phyloP scores from a whole-genome alignment of 768 basidiomycete species.

The Panellus pusillus region DNA sequence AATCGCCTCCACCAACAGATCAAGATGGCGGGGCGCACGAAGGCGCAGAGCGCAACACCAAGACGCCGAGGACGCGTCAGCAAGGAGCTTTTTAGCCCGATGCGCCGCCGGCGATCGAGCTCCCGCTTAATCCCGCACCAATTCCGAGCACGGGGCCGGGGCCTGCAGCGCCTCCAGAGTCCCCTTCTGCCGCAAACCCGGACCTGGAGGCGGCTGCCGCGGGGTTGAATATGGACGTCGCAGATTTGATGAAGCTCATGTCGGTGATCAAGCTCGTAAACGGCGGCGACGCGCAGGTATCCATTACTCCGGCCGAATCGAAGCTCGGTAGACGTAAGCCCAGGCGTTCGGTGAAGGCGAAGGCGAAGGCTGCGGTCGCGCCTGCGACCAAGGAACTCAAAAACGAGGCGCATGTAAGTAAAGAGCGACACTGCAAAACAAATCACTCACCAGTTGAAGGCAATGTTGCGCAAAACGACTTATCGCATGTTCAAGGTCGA shows the following conservation, averaged over 20 bases:
- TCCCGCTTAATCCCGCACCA: slow-evolving; percentile 1
- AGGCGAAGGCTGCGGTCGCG: not conserved
- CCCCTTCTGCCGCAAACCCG: too few species aligned
- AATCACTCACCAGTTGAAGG: not conserved
- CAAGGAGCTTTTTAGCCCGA: not conserved
- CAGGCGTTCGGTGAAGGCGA: not conserved
- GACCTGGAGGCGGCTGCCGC: not conserved
- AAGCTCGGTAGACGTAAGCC: not conserved
- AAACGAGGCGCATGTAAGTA: not conserved
- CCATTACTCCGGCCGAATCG: not conserved
- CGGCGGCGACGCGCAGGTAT: not conserved
- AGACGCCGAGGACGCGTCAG: not conserved
- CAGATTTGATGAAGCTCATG: not conserved
- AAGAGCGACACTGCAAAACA: not conserved
- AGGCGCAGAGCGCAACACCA: not conserved
- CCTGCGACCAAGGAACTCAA: not conserved
- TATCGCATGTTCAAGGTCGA: not conserved
- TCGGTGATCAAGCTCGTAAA: not conserved
- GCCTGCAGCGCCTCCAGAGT: too few species aligned
- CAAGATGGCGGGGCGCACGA: not conserved
- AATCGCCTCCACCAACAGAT: not conserved
- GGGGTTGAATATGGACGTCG: not conserved
- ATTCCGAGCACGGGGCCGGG: too few species aligned
- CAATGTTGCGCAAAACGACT: not conserved
- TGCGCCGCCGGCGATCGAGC: not conserved